A percentile compares a stretch with the other conserved stretches of the same genome.
phyloP scores from a whole-genome alignment of 2,329 filamentous ascomycete species.

The Pseudogymnoascus sp. region DNA sequence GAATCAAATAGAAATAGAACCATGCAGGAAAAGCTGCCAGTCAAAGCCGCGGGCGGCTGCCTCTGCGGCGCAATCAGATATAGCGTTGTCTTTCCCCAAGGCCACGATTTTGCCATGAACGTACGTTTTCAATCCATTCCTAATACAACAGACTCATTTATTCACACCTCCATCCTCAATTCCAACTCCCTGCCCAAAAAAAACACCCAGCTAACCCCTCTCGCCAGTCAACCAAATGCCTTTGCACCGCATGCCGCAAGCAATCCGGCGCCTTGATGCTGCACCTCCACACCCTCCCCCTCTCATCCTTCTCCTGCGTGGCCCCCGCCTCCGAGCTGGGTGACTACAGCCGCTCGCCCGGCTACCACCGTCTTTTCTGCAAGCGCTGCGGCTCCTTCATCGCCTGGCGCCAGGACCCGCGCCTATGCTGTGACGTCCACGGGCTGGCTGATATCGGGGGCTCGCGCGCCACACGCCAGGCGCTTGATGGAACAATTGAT shows the following conservation, averaged over 20 bases:
- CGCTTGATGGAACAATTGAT: background rate
- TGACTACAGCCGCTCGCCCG: constrained; percentile 34
- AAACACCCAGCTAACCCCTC: background rate
- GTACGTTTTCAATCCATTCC: constrained; percentile 21
- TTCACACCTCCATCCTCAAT: background rate
- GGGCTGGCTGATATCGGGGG: background rate
- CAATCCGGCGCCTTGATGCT: constrained; percentile 40
- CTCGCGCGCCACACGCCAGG: background rate
- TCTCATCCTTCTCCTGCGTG: constrained; percentile 29
- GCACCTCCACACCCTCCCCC: constrained; percentile 32
- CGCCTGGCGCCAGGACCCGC: constrained; percentile 32
- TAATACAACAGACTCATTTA: background rate
- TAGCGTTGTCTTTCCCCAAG: constrained; percentile 36
- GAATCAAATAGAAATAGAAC: background rate
- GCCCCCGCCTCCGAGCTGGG: constrained; percentile 20
- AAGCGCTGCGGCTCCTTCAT: constrained; percentile 40
- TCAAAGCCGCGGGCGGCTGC: constrained; percentile 40
- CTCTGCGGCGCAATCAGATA: constrained; percentile 44
- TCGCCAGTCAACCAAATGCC: constrained; percentile 38
- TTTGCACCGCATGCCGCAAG: constrained; percentile 48
- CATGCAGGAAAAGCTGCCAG: constrained; percentile 4
- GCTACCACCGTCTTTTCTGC: constrained; percentile 41
- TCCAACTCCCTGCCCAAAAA: background rate
- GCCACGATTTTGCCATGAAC: constrained; percentile 35
- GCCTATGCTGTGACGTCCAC: background rate